A percentile compares a stretch with the other conserved stretches of the same genome.
Evolutionary conservation across 805 yeast genomes (phyloP).

Genomic region (Lachancea quebecensis): DNA sequence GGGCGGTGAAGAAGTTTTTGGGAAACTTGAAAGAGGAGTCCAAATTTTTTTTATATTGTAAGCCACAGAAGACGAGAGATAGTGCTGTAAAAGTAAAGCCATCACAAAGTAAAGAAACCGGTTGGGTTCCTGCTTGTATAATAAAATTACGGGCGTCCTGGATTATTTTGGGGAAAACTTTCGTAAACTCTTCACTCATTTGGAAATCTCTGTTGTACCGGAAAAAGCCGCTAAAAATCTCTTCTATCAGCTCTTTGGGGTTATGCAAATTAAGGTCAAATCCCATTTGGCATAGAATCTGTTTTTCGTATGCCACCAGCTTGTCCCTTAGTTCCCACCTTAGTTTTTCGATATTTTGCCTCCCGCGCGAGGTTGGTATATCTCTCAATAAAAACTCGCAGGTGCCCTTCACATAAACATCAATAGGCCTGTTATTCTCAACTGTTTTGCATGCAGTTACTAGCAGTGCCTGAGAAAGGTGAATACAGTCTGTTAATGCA

Average conservation of each 20-base stretch:
- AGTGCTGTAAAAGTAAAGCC: slow-evolving; percentile 28
- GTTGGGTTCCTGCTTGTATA: slow-evolving; percentile 33
- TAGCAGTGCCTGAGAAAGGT: slow-evolving; percentile 29
- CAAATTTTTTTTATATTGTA: slow-evolving; percentile 24
- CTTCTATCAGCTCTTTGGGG: slow-evolving; percentile 32
- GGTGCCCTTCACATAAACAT: slow-evolving; percentile 30
- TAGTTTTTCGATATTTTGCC: slow-evolving; percentile 29
- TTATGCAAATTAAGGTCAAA: slow-evolving; percentile 31
- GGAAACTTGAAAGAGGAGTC: slow-evolving; percentile 27
- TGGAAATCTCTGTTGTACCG: slow-evolving; percentile 27
- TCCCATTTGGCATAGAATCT: slow-evolving; percentile 26
- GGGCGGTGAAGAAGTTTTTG: slow-evolving; percentile 24
- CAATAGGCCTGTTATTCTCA: slow-evolving; percentile 33
- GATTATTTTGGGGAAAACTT: slow-evolving; percentile 26
- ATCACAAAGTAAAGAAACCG: slow-evolving; percentile 30
- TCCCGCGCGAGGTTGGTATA: slow-evolving; percentile 13
- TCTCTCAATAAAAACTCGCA: slow-evolving; percentile 24
- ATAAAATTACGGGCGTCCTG: slow-evolving; percentile 31
- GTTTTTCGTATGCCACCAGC: slow-evolving; percentile 28
- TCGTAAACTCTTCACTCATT: slow-evolving; percentile 23
- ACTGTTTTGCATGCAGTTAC: slow-evolving; percentile 33
- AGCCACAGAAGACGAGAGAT: slow-evolving; percentile 27
- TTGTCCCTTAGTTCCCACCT: slow-evolving; percentile 34
- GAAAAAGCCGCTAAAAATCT: slow-evolving; percentile 29
- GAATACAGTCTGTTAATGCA: slow-evolving; percentile 25